A percentile compares a stretch with the other conserved stretches of the same genome.
Conservation (phyloP, 2,329 filamentous ascomycete genomes). For the Aureobasidium zeae region DNA sequence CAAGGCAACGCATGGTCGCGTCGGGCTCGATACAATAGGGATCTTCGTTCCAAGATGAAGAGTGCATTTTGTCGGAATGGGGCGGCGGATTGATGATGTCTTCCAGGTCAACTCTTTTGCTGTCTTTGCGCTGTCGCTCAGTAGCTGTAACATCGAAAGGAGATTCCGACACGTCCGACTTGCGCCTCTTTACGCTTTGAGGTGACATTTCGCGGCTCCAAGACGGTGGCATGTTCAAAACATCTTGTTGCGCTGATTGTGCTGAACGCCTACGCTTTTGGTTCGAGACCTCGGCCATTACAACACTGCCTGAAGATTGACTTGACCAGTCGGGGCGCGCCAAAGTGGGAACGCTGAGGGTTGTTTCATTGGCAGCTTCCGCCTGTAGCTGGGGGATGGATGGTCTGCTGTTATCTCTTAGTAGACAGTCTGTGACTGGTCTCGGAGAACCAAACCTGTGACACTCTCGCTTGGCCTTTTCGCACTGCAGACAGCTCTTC, state of each 20-base stretch:
- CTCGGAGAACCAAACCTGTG: constrained; percentile 50
- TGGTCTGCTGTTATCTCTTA: constrained; percentile 22
- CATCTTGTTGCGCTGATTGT: constrained; percentile 14
- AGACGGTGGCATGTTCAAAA: constrained; percentile 15
- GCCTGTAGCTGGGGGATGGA: constrained; percentile 22
- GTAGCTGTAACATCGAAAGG: background rate
- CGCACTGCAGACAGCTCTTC: constrained; percentile 81
- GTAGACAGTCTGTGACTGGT: constrained; percentile 2
- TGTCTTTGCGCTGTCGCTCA: constrained; percentile 15
- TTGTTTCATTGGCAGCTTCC: constrained; percentile 17
- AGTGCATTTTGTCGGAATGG: constrained; percentile 25
- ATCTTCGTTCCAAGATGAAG: constrained; percentile 40
- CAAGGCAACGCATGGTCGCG: constrained; percentile 43
- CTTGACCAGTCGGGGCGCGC: constrained; percentile 10
- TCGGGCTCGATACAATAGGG: constrained; percentile 44
- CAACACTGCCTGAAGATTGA: constrained; percentile 7
- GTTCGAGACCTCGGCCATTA: background rate
- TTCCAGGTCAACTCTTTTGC: constrained; percentile 11
- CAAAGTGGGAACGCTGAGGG: constrained; percentile 2
- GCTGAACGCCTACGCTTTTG: constrained; percentile 14
- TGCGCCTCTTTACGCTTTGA: constrained; percentile 7
- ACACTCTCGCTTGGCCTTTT: constrained; percentile 81
- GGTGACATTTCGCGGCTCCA: background rate
- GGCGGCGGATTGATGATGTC: constrained; percentile 21
- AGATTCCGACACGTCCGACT: constrained; percentile 5